Conservation (phyloP, 2,329 filamentous ascomycete species). For the Penicillium brevicompactum region DNA sequence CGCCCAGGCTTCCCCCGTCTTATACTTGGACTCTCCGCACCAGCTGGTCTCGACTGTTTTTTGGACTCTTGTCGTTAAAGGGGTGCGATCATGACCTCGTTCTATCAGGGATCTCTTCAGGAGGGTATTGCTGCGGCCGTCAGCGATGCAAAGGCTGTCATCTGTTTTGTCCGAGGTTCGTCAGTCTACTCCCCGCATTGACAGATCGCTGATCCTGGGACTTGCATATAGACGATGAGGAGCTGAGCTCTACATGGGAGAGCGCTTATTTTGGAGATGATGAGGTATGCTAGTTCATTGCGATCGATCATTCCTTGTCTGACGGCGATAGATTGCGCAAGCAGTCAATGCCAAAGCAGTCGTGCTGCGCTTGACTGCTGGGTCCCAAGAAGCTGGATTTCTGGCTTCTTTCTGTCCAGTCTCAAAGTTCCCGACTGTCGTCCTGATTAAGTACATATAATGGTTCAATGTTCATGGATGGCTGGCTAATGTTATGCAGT, state of each 20-base stretch:
- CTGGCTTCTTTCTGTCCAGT: constrained; percentile 81
- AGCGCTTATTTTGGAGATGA: constrained; percentile 61
- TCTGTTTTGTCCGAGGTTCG: constrained; percentile 80
- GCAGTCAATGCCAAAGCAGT: constrained; percentile 66
- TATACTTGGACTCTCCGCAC: constrained; percentile 20
- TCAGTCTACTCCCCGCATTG: constrained; percentile 17
- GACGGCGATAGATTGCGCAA: constrained; percentile 52
- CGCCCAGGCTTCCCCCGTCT: constrained; percentile 27
- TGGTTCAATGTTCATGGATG: neutral
- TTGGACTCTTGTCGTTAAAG: neutral
- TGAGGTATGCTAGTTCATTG: constrained; percentile 47
- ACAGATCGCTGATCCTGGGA: constrained; percentile 12
- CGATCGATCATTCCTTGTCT: neutral
- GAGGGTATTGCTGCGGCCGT: constrained; percentile 78
- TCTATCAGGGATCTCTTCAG: constrained; percentile 78
- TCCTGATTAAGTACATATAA: constrained; percentile 70
- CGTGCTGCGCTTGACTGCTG: constrained; percentile 68
- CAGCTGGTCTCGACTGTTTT: neutral
- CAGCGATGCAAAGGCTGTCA: constrained; percentile 72
- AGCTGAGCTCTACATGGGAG: constrained; percentile 74
- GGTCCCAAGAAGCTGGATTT: constrained; percentile 78
- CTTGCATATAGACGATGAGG: constrained; percentile 61
- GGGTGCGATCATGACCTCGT: constrained; percentile 58
- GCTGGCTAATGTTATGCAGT: constrained; percentile 41
- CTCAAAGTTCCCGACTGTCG: constrained; percentile 73